A percentile compares a stretch with the other conserved stretches of the same genome.
Evolutionary conservation across 148 eudicot genomes (phyloP).

Genomic region (Vaccinium macrocarpon): DNA sequence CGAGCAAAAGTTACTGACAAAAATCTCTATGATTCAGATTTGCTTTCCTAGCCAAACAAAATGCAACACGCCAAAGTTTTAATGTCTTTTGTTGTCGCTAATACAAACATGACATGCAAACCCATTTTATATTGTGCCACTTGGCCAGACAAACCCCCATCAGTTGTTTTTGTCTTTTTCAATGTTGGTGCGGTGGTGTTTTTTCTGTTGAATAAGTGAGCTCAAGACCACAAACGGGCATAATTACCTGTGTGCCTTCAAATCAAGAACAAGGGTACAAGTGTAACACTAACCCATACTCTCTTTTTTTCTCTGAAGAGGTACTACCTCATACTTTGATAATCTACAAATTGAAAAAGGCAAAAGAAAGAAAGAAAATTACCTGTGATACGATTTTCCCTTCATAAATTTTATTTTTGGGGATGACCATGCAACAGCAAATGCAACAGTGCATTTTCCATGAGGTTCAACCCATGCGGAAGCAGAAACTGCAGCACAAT

Average conservation of each 20-base stretch:
- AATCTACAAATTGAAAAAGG: background rate
- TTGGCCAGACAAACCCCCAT: background rate
- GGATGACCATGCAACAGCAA: conserved; percentile 89
- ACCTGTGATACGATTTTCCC: conserved; percentile 94
- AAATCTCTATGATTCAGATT: background rate
- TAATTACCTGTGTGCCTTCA: background rate
- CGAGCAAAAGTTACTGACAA: background rate
- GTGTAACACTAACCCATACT: background rate
- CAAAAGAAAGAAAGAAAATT: conserved; percentile 11
- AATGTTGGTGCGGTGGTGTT: background rate
- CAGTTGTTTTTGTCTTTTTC: background rate
- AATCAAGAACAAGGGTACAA: background rate
- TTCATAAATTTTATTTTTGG: conserved; percentile 85
- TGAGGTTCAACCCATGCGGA: conserved; percentile 98
- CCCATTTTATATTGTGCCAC: background rate
- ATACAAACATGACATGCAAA: background rate
- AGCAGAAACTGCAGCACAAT: conserved; percentile 94
- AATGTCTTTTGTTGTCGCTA: background rate
- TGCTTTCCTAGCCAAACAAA: conserved; percentile 2
- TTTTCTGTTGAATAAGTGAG: background rate
- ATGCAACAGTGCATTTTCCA: conserved; percentile 91
- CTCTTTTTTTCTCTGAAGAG: too few species aligned
- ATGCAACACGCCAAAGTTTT: background rate
- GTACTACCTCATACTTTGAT: background rate
- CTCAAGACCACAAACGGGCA: background rate